Evolutionary conservation across 2,329 filamentous ascomycete species (phyloP), one percentile per base, ranked within the genome.

Genomic region (Cordyceps cateniannulata): DNA sequence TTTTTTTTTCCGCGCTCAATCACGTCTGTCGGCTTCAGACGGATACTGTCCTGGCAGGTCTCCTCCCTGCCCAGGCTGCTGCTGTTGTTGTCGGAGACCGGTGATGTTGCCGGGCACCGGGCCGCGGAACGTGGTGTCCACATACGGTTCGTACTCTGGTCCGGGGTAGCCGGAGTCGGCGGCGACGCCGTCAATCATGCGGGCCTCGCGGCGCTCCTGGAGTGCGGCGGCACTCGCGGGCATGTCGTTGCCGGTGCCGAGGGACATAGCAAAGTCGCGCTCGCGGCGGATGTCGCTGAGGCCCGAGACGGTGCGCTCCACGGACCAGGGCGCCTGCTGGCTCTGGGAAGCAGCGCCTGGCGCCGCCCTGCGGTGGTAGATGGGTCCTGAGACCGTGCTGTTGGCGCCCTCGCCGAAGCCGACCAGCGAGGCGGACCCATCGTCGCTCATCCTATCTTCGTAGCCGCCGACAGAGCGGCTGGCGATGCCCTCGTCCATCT

Each of bases 351-450:
- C 74, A 16, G 38, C 75, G n/a, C 25, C 48, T 65, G 77, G 79
- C 64, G 74, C 73, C 55, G 77, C 72, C 52, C 81, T 71, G 63
- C 82, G 75, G 71, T 83, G 78, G 75, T 89, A 82, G 70, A 89
- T 89, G 44, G 90, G 90, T 0, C 91, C 91, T 62, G 87, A 91
- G 61, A 93, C 87, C 5, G 91, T 91, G 72, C 89, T 91, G 66
- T 88, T 90, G 10, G 93, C 93, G 38, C 93, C 93, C 72, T 97
- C 93, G 54, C 93, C 93, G 67, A 97, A 97, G 0, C 89, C 93
- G 10, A 97, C 93, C 6, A 97, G 80, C 64, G 89, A 93, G 2
- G 88, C 90, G 57, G 86, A 87, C 8, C 87, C 89, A 68, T 96
- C 91, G 67, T 96, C 92, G 67, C 90, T 93, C 81, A 95, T 88